phyloP scores from a whole-genome alignment of 441 rosid species.

The Pelargonium myrrhifolium region DNA sequence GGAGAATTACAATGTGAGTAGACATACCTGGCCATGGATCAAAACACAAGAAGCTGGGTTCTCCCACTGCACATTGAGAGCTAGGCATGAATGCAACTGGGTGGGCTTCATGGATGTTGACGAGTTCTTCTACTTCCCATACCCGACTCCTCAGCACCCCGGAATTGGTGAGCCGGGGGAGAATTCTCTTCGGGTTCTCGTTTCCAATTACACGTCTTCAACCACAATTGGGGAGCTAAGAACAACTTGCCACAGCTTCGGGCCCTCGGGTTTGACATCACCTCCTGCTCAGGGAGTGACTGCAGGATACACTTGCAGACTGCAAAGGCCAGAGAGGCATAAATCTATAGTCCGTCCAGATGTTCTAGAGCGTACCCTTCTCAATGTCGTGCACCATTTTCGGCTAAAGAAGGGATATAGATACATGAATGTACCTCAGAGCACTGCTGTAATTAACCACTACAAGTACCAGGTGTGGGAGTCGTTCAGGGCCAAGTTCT shows the following conservation, averaged over 20 bases:
- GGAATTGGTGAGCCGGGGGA: slow-evolving; percentile 36
- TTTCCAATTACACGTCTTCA: slow-evolving; percentile 57
- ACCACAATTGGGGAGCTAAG: slow-evolving; percentile 58
- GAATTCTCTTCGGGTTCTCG: slow-evolving; percentile 46
- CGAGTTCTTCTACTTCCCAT: slow-evolving; percentile 70
- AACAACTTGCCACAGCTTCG: slow-evolving; percentile 80
- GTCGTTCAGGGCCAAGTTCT: slow-evolving; percentile 76
- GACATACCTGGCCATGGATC: slow-evolving; percentile 92
- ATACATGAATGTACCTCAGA: slow-evolving; percentile 60
- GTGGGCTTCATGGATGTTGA: slow-evolving; percentile 91
- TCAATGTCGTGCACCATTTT: slow-evolving; percentile 87
- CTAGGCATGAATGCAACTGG: slow-evolving; percentile 77
- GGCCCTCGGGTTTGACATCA: slow-evolving; percentile 75
- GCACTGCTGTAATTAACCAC: slow-evolving; percentile 64
- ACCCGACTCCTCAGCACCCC: slow-evolving; percentile 27
- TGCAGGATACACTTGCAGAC: slow-evolving; percentile 79
- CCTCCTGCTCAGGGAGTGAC: slow-evolving; percentile 70
- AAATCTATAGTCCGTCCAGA: slow-evolving; percentile 72
- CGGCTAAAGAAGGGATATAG: slow-evolving; percentile 47
- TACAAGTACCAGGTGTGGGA: slow-evolving; percentile 96
- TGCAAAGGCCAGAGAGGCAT: slow-evolving; percentile 78
- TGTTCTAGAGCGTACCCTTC: slow-evolving; percentile 50
- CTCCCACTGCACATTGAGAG: slow-evolving; percentile 80
- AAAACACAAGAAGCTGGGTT: slow-evolving; percentile 97
- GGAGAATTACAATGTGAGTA: slow-evolving; percentile 53